These are phyloP conservation scores for Ganoderma multipileum DNA, from an alignment of 1,284 basidiomycete genomes.

Conservation along the genomic window DNA sequence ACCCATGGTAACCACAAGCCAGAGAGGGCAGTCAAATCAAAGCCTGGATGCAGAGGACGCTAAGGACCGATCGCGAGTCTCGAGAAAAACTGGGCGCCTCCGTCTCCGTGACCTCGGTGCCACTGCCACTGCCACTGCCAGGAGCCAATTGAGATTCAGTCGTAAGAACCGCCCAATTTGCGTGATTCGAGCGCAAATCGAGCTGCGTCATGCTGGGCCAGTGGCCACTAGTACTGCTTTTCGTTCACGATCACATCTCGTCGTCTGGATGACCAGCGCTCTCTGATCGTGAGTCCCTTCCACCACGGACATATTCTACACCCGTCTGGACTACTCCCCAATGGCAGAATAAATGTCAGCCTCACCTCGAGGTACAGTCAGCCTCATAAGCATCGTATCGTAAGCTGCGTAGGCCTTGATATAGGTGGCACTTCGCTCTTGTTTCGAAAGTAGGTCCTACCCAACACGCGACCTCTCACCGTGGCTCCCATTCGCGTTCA, in stretches of 20 bases:
- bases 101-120: no score
- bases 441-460: background rate
- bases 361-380: constrained; percentile 9
- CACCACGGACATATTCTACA: background rate
- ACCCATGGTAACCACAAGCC: constrained; percentile 59
- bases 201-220: background rate
- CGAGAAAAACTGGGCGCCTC: background rate
- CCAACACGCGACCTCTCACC: constrained; percentile 4
- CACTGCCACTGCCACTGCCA: no score
- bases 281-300: background rate
- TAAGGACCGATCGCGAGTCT: background rate
- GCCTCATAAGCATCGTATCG: constrained; percentile 5
- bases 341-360: constrained; percentile 7
- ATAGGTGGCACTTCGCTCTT: background rate
- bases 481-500: constrained; percentile 19
- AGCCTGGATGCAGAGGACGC: background rate
- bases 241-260: background rate
- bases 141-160: background rate
- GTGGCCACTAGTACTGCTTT: no score
- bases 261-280: background rate
- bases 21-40: background rate
- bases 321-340: no score
- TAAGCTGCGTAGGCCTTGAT: background rate
- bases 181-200: background rate
- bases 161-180: no score